Conservation (phyloP, 148 eudicot species). For the Simmondsia chinensis region DNA sequence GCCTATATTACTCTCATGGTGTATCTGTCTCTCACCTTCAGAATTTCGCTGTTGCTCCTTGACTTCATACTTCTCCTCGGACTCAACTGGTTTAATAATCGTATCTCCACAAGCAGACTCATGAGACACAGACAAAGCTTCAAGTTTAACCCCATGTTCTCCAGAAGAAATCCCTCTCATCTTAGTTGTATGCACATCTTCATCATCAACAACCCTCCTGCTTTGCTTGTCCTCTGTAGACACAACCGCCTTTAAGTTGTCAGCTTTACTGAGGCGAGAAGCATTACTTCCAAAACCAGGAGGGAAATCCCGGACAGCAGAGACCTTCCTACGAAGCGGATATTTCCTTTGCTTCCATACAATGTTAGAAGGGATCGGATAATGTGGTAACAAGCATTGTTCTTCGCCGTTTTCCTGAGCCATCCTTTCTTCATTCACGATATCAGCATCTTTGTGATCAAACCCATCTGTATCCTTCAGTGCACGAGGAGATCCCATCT, state of each 20-base stretch:
- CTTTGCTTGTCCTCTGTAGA: neutral
- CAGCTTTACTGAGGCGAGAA: constrained; percentile 13
- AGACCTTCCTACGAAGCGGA: constrained; percentile 42
- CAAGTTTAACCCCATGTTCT: neutral
- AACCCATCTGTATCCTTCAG: neutral
- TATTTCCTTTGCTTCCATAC: constrained; percentile 13
- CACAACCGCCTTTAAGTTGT: constrained; percentile 1
- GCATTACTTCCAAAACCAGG: constrained; percentile 53
- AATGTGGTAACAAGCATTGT: constrained; percentile 5
- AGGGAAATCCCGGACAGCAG: constrained; percentile 63
- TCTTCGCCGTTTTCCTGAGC: constrained; percentile 9
- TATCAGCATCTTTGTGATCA: constrained; percentile 3
- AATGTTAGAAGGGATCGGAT: constrained; percentile 7
- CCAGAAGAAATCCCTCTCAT: constrained; percentile 8
- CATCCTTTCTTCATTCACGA: constrained; percentile 4
- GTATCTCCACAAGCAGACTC: constrained; percentile 8
- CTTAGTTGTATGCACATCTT: constrained; percentile 1
- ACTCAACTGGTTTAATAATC: neutral
- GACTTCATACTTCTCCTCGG: too few relatives aligned
- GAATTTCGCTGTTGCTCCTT: neutral
- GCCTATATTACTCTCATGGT: constrained; percentile 4
- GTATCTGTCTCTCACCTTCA: constrained; percentile 8
- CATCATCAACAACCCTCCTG: constrained; percentile 6
- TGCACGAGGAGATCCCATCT: neutral
- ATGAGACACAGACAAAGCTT: constrained; percentile 3